Conservation (phyloP, 768 basidiomycete species). For the Ramaria rubella region DNA sequence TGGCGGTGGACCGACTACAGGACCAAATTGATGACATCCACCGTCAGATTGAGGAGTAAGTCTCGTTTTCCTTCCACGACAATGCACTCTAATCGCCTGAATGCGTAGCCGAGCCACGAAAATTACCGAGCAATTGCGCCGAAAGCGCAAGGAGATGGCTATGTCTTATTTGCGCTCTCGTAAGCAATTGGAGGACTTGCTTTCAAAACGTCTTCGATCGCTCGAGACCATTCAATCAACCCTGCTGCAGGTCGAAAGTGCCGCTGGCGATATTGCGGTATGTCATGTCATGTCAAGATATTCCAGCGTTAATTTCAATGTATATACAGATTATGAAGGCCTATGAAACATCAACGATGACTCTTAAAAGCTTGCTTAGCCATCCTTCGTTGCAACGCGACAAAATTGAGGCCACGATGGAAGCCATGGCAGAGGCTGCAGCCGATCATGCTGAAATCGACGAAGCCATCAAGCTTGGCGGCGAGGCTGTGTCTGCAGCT, state of each 20-base stretch:
- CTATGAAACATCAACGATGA: slow-evolving; percentile 77
- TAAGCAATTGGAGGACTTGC: slow-evolving; percentile 73
- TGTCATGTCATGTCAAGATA: slow-evolving; percentile 13
- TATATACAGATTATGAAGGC: slow-evolving; percentile 70
- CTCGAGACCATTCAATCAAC: slow-evolving; percentile 71
- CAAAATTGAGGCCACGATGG: slow-evolving; percentile 79
- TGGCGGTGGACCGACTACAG: slow-evolving; percentile 59
- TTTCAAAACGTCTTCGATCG: slow-evolving; percentile 68
- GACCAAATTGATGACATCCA: slow-evolving; percentile 66
- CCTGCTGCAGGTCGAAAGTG: slow-evolving; percentile 74
- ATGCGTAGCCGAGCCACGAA: slow-evolving; percentile 54
- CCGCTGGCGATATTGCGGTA: slow-evolving; percentile 87
- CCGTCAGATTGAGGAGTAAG: slow-evolving; percentile 65
- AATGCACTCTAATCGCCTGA: background rate
- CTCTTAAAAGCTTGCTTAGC: slow-evolving; percentile 66
- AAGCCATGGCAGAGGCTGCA: slow-evolving; percentile 77
- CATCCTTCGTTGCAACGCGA: slow-evolving; percentile 78
- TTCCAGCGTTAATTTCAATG: slow-evolving; percentile 1
- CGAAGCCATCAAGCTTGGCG: slow-evolving; percentile 63
- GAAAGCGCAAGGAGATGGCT: slow-evolving; percentile 68
- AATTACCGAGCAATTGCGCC: slow-evolving; percentile 56
- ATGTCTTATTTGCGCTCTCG: slow-evolving; percentile 71
- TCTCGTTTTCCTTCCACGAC: slow-evolving; percentile 7
- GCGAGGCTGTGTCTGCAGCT: slow-evolving; percentile 48
- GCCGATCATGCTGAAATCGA: slow-evolving; percentile 80